Evolutionary conservation across 306 rosid genomes (phyloP).

Genomic region (Lathyrus sativus): DNA sequence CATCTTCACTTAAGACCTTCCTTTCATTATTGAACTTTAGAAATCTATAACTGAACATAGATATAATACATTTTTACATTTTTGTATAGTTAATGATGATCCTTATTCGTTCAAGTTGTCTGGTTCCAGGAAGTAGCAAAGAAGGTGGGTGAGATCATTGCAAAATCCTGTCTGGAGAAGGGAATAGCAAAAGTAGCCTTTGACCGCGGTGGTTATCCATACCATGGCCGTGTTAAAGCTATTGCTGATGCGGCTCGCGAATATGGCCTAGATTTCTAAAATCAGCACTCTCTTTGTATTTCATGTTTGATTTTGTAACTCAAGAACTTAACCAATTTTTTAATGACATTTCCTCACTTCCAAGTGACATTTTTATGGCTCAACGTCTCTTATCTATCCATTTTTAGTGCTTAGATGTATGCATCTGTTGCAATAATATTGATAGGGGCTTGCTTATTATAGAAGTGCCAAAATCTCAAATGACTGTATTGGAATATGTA

Average conservation of each 20-base stretch:
- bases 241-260: conserved; percentile 89
- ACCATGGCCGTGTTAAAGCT: conserved; percentile 94
- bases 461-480: neutral
- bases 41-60: conserved; percentile 10
- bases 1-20: conserved; percentile 9
- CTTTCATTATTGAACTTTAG: conserved; percentile 5
- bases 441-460: neutral
- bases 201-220: conserved; percentile 93
- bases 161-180: conserved; percentile 83
- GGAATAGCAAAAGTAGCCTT: conserved; percentile 93
- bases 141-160: conserved; percentile 87
- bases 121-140: conserved; percentile 86
- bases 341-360: conserved; percentile 32
- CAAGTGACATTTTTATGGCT: conserved; percentile 3
- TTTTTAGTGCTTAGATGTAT: conserved; percentile 5
- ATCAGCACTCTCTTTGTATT: conserved; percentile 23
- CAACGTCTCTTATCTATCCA: conserved; percentile 8
- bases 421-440: neutral
- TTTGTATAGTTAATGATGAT: conserved; percentile 2
- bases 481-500: neutral
- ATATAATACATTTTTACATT: neutral
- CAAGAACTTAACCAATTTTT: conserved; percentile 29
- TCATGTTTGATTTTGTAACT: conserved; percentile 33
- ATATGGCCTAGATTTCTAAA: conserved; percentile 81
- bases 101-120: conserved; percentile 23